Conservation (phyloP, 306 rosid genomes). For the Prunus padus region DNA sequence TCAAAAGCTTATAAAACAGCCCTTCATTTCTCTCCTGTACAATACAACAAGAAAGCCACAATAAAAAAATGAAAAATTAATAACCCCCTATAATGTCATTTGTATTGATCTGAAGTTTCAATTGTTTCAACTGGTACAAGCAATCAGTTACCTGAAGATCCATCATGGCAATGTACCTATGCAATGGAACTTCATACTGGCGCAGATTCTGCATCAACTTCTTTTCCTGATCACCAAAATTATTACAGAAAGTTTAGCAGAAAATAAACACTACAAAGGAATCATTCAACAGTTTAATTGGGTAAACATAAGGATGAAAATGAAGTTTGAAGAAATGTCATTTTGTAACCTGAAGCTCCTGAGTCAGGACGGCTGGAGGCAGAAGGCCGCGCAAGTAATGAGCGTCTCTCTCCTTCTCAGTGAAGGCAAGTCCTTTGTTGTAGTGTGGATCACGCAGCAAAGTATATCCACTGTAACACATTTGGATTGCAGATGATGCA, state of each 20-base stretch:
- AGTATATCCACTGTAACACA: conserved; percentile 63
- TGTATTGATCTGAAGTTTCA: neutral
- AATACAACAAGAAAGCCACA: conserved; percentile 18
- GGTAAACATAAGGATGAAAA: neutral
- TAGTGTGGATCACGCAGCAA: conserved; percentile 89
- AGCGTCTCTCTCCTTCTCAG: conserved; percentile 86
- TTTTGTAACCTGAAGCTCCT: conserved; percentile 76
- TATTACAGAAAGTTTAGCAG: conserved; percentile 8
- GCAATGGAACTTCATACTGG: conserved; percentile 87
- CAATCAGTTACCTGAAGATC: conserved; percentile 77
- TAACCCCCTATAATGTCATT: neutral
- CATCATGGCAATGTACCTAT: conserved; percentile 87
- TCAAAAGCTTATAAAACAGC: conserved; percentile 87
- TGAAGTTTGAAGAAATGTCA: neutral
- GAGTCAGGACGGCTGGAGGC: conserved; percentile 71
- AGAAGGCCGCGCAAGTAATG: conserved; percentile 95
- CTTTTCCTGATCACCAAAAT: conserved; percentile 58
- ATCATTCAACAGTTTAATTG: neutral
- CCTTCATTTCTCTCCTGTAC: conserved; percentile 88
- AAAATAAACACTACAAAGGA: neutral
- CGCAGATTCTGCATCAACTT: conserved; percentile 84
- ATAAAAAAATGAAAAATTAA: conserved; percentile 16
- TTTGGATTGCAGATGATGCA: neutral
- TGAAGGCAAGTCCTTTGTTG: conserved; percentile 92
- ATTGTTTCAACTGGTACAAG: neutral